Conservation (phyloP, 1,139 yeast genomes). For the Nematodospora anomalae region DNA sequence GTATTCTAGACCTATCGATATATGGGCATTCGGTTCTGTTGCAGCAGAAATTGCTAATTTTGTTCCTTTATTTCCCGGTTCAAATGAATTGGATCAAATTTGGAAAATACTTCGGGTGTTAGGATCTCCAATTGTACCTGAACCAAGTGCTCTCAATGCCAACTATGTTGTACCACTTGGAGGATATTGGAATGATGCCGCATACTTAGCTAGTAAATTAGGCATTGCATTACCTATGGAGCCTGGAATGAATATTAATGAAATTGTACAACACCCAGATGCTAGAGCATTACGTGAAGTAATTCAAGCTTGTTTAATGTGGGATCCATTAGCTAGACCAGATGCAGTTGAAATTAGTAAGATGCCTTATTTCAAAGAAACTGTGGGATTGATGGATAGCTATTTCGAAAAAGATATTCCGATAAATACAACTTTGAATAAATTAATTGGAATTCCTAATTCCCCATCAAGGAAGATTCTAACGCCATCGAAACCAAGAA, state of each 20-base stretch:
- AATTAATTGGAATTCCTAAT: constrained; percentile 12
- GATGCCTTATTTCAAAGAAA: constrained; percentile 54
- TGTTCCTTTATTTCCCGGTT: constrained; percentile 82
- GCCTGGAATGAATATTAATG: constrained; percentile 27
- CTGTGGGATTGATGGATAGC: constrained; percentile 19
- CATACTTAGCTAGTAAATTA: constrained; percentile 45
- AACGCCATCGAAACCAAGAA: constrained; percentile 3
- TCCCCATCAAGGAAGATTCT: constrained; percentile 10
- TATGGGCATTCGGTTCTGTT: constrained; percentile 93
- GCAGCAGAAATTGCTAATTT: constrained; percentile 79
- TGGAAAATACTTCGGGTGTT: constrained; percentile 62
- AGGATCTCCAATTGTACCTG: constrained; percentile 59
- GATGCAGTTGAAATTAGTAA: constrained; percentile 45
- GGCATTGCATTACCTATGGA: constrained; percentile 55
- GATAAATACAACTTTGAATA: constrained; percentile 8
- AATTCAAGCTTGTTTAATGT: constrained; percentile 55
- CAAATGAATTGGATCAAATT: constrained; percentile 74
- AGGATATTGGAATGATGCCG: constrained; percentile 68
- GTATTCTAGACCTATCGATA: constrained; percentile 79
- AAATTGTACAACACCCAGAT: constrained; percentile 26
- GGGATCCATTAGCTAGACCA: constrained; percentile 64
- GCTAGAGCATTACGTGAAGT: constrained; percentile 45
- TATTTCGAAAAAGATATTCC: constrained; percentile 11
- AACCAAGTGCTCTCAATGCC: constrained; percentile 2
- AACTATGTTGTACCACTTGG: constrained; percentile 50